Conservation (phyloP, 2,329 filamentous ascomycete genomes). For the Aspergillus bombycis region DNA sequence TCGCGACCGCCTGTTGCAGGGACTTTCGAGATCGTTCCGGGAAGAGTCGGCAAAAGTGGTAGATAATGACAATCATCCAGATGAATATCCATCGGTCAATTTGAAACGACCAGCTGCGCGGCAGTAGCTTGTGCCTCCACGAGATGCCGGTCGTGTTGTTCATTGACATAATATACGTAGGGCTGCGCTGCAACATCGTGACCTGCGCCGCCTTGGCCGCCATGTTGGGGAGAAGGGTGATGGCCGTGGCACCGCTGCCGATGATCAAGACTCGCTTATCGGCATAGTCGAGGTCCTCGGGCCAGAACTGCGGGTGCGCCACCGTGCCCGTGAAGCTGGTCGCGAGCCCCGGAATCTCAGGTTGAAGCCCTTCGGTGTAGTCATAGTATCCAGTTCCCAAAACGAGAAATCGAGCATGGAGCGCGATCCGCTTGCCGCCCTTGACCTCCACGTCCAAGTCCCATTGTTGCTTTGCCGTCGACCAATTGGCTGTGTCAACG, state of each 20-base stretch:
- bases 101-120: not conserved
- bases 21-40: conserved; percentile 51
- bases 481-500: conserved; percentile 56
- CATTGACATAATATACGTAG: conserved; percentile 64
- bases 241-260: conserved; percentile 74
- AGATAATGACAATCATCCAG: conserved; percentile 44
- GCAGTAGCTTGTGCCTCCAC: conserved; percentile 32
- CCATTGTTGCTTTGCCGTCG: conserved; percentile 56
- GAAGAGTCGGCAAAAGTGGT: conserved; percentile 53
- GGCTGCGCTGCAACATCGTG: conserved; percentile 78
- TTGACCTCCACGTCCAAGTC: conserved; percentile 43
- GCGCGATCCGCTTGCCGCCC: conserved; percentile 26
- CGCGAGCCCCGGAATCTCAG: conserved; percentile 63
- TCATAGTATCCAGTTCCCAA: conserved; percentile 71
- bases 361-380: conserved; percentile 62
- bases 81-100: not conserved
- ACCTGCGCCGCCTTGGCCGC: conserved; percentile 64
- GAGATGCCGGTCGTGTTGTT: conserved; percentile 44
- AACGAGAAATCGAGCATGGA: conserved; percentile 51
- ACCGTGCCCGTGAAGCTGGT: conserved; percentile 63
- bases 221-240: conserved; percentile 72
- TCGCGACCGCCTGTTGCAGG: conserved; percentile 47
- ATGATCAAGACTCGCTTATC: conserved; percentile 70
- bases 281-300: conserved; percentile 63
- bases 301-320: conserved; percentile 75